These are phyloP conservation scores for Rugonectria rugulosa DNA, from an alignment of 2,329 filamentous ascomycete species.

Conservation along the genomic window DNA sequence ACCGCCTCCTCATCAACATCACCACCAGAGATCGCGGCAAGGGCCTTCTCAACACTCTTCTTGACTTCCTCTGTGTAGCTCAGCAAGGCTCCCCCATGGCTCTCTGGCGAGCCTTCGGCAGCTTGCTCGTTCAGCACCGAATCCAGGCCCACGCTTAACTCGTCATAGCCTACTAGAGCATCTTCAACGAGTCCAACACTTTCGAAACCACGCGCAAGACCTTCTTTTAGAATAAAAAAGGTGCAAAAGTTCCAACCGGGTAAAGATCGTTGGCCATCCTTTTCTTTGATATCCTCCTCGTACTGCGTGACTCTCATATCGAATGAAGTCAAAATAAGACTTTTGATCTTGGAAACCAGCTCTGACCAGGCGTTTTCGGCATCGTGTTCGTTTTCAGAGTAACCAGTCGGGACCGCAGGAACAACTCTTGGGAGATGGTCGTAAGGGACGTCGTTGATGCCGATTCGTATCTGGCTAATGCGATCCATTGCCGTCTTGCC, in stretches of 20 bases:
- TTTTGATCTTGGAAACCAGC: conserved; percentile 85
- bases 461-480: conserved; percentile 84
- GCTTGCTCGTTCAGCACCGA: conserved; percentile 79
- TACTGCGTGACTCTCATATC: conserved; percentile 92
- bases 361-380: conserved; percentile 84
- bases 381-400: conserved; percentile 77
- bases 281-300: conserved; percentile 96
- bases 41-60: conserved; percentile 61
- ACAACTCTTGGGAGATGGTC: conserved; percentile 69
- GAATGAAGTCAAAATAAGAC: conserved; percentile 86
- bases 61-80: conserved; percentile 77
- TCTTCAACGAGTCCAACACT: conserved; percentile 96
- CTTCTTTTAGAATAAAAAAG: conserved; percentile 98
- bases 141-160: conserved; percentile 88
- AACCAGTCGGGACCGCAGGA: conserved; percentile 68
- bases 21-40: conserved; percentile 47
- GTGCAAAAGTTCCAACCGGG: conserved; percentile 99
- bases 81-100: conserved; percentile 77
- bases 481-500: conserved; percentile 76
- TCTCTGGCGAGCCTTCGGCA: conserved; percentile 63
- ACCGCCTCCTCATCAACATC: conserved; percentile 53
- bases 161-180: conserved; percentile 92
- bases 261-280: conserved; percentile 83
- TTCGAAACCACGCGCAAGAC: conserved; percentile 90
- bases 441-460: conserved; percentile 72